Evolutionary conservation across 441 rosid species (phyloP).

Genomic region (Pelargonium myrrhifolium): DNA sequence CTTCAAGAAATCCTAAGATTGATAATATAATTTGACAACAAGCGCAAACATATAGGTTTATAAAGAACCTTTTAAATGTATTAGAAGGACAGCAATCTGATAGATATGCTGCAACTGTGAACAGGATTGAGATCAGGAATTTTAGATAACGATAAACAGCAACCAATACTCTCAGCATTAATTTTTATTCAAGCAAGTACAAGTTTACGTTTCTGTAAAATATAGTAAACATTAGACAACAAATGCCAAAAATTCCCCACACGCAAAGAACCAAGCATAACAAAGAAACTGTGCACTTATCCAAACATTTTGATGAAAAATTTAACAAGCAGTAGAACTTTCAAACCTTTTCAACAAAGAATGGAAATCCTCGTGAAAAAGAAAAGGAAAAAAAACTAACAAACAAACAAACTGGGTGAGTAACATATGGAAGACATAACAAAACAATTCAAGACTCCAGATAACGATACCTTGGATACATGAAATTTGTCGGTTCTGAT

Average conservation of each 20-base stretch:
- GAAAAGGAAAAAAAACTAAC: too few relatives aligned
- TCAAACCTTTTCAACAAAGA: neutral
- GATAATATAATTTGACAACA: too few relatives aligned
- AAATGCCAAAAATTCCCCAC: neutral
- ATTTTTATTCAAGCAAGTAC: neutral
- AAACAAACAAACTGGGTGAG: too few relatives aligned
- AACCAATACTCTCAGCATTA: too few relatives aligned
- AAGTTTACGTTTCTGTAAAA: neutral
- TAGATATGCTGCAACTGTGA: too few relatives aligned
- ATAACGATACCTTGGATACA: conserved; percentile 79
- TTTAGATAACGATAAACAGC: too few relatives aligned
- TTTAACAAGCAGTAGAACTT: neutral
- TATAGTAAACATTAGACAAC: neutral
- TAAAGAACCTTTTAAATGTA: too few relatives aligned
- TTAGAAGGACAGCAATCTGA: too few relatives aligned
- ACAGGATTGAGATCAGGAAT: too few relatives aligned
- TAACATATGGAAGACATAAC: neutral
- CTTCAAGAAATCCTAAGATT: too few relatives aligned
- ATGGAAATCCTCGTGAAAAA: neutral
- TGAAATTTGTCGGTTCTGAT: conserved; percentile 91
- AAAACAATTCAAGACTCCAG: neutral
- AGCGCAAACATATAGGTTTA: too few relatives aligned
- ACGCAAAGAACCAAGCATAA: neutral
- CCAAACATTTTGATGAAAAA: neutral
- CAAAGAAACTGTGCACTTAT: neutral